Conservation (phyloP, 306 rosid species). For the Biancaea sappan region DNA sequence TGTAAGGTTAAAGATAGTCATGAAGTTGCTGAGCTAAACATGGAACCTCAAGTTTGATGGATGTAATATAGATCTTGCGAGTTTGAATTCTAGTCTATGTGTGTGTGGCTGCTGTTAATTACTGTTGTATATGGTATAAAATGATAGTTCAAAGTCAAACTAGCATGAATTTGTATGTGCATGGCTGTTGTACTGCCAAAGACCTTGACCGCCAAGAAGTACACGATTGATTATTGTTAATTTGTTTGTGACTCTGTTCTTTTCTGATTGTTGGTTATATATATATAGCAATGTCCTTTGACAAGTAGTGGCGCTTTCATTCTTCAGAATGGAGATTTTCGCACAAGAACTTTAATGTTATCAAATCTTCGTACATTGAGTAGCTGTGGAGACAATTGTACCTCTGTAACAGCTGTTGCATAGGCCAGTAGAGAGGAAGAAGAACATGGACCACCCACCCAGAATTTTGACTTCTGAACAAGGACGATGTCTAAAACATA, state of each 20-base stretch:
- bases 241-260: no score
- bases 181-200: not conserved
- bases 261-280: no score
- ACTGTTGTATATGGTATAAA: not conserved
- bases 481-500: not conserved
- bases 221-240: no score
- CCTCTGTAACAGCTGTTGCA: slow-evolving; percentile 35
- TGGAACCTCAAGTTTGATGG: not conserved
- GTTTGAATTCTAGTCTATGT: not conserved
- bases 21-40: slow-evolving; percentile 32
- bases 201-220: no score
- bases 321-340: slow-evolving; percentile 21
- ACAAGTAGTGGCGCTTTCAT: no score
- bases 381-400: slow-evolving; percentile 30
- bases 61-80: not conserved
- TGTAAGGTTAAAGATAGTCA: slow-evolving; percentile 31
- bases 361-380: not conserved
- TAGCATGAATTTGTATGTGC: not conserved
- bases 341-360: not conserved
- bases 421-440: slow-evolving; percentile 4
- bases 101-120: not conserved
- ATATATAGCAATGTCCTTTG: no score
- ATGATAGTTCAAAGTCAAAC: not conserved
- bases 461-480: no score
- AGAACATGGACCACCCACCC: slow-evolving; percentile 32